A percentile compares a stretch with the other conserved stretches of the same genome.
Evolutionary conservation across 2,329 filamentous ascomycete genomes (phyloP).

Genomic region (Phaeosphaeria sp.): DNA sequence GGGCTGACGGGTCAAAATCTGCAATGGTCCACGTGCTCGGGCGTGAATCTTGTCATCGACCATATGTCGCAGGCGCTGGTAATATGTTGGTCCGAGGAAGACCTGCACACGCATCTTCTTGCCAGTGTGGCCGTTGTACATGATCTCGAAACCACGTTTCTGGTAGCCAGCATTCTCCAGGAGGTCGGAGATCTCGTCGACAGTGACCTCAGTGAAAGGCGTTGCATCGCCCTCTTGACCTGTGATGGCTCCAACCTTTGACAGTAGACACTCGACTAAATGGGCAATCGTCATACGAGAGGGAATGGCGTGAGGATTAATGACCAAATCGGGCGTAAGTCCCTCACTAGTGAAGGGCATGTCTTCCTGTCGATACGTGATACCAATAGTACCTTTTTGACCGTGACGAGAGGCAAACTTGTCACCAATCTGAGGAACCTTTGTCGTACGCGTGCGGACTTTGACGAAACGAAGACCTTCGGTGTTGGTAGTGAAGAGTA

Average conservation of each 20-base stretch:
- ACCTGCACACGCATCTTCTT: conserved; percentile 92
- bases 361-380: conserved; percentile 96
- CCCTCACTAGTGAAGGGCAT: conserved; percentile 98
- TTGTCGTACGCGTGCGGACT: conserved; percentile 95
- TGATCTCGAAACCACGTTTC: conserved; percentile 94
- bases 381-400: conserved; percentile 98
- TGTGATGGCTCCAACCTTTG: conserved; percentile 91
- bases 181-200: conserved; percentile 87
- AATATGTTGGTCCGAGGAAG: conserved; percentile 97
- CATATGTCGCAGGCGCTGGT: conserved; percentile 98
- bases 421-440: conserved; percentile 97
- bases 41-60: conserved; percentile 99
- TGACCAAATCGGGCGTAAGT: conserved; percentile 92
- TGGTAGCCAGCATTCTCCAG: conserved; percentile 92
- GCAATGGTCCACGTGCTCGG: conserved; percentile 93
- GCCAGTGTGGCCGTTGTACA: conserved; percentile 99
- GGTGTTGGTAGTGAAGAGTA: conserved; percentile 91
- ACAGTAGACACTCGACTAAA: conserved; percentile 98
- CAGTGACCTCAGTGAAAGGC: conserved; percentile 96
- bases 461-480: conserved; percentile 97
- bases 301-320: conserved; percentile 99
- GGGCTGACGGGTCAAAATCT: conserved; percentile 96
- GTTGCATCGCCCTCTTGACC: conserved; percentile 97
- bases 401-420: conserved; percentile 99
- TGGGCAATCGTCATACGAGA: conserved; percentile 99